Base-by-base conservation (phyloP, 805 yeast species). In the Candida bentonensis region DNA sequence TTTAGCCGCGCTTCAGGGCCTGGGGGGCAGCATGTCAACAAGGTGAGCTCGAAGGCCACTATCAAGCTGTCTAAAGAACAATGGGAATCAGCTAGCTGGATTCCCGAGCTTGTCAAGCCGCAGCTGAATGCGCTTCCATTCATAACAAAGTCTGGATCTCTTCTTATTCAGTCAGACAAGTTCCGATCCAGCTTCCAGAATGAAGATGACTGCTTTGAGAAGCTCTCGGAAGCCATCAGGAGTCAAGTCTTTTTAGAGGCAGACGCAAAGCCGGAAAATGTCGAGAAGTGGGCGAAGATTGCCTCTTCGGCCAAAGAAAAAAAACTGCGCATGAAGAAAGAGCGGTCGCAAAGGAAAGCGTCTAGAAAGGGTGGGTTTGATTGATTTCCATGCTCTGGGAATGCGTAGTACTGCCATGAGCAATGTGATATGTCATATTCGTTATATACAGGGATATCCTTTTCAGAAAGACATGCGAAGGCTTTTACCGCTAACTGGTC, bases 1-100 rank as follows among this genome's bases (percentile, higher is more conserved):
- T 79, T 62, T 54, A 65, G 76, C 44, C 60, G 88, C 46, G 72
- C 92, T 0, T 74, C 87, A 26, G 94, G 94, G 0, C 85, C 94
- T 0, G 94, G 95, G 1, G 95, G 95, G 0, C 94, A 84, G 52
- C 80, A 85, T 54, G 94, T 85, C 9, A 84, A 84, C 59, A 84
- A 84, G 52, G 67, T 63, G 46, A 68, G 65, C 23, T 70, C 82
- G 1, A 79, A 83, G 53, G 84, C 87, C 4, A 78, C 84, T 0
- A 56, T 84, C 17, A 63, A 73, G 3, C 53, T 79, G 45, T 60
- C 57, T 4, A 58, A 66, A 0, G 59, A 59, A 3, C 57, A 65
- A 27, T 70, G 84, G 71, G 59, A 67, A 2, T 49, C 54, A 1
- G 70, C 72, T 1, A 47, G 54, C 3, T 81, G 88, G 87, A 68